Evolutionary conservation across 176 grass and related monocot species (phyloP).

Genomic region (Oryza rufipogon): DNA sequence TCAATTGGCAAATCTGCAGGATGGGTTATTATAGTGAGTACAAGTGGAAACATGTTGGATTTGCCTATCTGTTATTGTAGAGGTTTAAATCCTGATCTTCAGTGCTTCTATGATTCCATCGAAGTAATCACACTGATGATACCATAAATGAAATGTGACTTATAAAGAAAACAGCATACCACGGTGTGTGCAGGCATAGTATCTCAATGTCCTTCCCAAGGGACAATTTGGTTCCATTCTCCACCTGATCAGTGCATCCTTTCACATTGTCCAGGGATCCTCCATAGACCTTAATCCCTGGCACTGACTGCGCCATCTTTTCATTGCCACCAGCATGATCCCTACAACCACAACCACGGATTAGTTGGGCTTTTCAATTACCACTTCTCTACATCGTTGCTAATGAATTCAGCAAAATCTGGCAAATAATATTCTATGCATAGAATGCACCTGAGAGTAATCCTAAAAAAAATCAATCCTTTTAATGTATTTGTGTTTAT

Average conservation of each 20-base stretch:
- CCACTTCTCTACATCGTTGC: slow-evolving; percentile 7
- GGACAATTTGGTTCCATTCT: slow-evolving; percentile 81
- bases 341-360: slow-evolving; percentile 46
- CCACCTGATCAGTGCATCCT: slow-evolving; percentile 81
- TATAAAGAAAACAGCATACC: slow-evolving; percentile 52
- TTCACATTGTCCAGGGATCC: slow-evolving; percentile 85
- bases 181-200: slow-evolving; percentile 84
- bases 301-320: slow-evolving; percentile 66
- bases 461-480: slow-evolving; percentile 7
- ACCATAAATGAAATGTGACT: not conserved
- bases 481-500: not conserved
- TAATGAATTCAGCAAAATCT: not conserved
- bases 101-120: not conserved
- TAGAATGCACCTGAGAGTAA: not conserved
- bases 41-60: not conserved
- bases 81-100: not conserved
- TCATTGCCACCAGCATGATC: slow-evolving; percentile 98
- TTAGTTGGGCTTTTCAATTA: not conserved
- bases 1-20: not conserved
- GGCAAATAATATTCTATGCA: not conserved
- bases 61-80: not conserved
- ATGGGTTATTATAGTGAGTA: not conserved
- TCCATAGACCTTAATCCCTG: slow-evolving; percentile 87
- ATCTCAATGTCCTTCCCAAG: slow-evolving; percentile 77
- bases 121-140: slow-evolving; percentile 19